Evolutionary conservation across 2,329 filamentous ascomycete species (phyloP).

Genomic region (Diaporthe helianthi): DNA sequence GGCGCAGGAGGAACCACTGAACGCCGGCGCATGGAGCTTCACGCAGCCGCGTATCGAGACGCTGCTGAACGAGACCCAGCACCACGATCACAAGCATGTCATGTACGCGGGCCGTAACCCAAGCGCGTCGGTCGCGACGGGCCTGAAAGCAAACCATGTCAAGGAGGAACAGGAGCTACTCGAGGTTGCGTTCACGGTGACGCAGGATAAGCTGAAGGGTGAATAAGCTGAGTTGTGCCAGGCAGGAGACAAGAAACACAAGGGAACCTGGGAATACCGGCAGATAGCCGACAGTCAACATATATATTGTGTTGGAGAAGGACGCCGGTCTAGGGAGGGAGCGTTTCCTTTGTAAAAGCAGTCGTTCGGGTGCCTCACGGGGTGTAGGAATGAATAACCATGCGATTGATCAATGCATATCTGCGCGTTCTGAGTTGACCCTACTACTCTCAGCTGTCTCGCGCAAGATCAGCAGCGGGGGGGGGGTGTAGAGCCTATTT

Average conservation of each 20-base stretch:
- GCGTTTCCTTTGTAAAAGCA: slow-evolving; percentile 32
- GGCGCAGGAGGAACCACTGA: slow-evolving; percentile 97
- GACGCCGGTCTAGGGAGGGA: slow-evolving; percentile 20
- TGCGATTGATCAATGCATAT: slow-evolving; percentile 32
- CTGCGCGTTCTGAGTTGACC: slow-evolving; percentile 21
- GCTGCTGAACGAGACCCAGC: slow-evolving; percentile 87
- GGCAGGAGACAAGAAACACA: not conserved
- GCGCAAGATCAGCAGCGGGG: not conserved
- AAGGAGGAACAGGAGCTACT: slow-evolving; percentile 93
- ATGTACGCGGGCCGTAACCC: slow-evolving; percentile 96
- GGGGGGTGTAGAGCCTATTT: too few species aligned
- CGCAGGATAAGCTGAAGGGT: slow-evolving; percentile 74
- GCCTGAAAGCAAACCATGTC: slow-evolving; percentile 84
- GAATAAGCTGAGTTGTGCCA: slow-evolving; percentile 50
- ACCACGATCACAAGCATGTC: slow-evolving; percentile 94
- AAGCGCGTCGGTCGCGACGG: slow-evolving; percentile 92
- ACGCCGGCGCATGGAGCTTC: slow-evolving; percentile 96
- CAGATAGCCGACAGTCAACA: slow-evolving; percentile 7
- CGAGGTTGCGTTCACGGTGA: slow-evolving; percentile 68
- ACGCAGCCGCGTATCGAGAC: slow-evolving; percentile 98
- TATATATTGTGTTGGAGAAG: slow-evolving; percentile 1
- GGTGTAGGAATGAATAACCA: slow-evolving; percentile 27
- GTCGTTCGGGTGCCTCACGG: slow-evolving; percentile 24
- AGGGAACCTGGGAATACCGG: not conserved
- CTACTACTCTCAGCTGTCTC: not conserved